These are phyloP conservation scores for Leavenworthia alabamica DNA, from an alignment of 345 rosid genomes.

Conservation along the genomic window DNA sequence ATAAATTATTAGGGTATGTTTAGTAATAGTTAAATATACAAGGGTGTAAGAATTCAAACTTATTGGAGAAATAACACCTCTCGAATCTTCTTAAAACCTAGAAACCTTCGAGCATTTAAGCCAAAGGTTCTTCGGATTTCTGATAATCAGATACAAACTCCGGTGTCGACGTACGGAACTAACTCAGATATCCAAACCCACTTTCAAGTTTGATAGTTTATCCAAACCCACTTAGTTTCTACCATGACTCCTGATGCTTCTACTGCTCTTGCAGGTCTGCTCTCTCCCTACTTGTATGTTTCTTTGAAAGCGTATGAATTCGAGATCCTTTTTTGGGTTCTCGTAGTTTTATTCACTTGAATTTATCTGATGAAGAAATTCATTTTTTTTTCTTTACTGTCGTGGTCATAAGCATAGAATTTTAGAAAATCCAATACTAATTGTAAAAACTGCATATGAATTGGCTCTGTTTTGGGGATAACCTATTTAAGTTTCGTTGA, in stretches of 20 bases:
- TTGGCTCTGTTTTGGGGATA: too few species aligned
- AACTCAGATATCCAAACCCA: background rate
- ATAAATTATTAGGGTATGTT: background rate
- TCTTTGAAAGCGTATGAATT: background rate
- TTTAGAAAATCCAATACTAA: background rate
- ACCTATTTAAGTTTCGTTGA: too few species aligned
- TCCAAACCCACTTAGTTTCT: background rate
- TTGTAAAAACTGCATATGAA: too few species aligned
- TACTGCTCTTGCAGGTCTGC: constrained; percentile 69
- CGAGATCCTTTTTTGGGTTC: background rate
- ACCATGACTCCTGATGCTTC: constrained; percentile 77
- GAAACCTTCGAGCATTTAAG: too few species aligned
- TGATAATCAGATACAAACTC: constrained; percentile 21
- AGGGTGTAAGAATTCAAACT: constrained; percentile 18
- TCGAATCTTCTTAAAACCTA: constrained; percentile 31
- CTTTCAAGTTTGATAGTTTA: background rate
- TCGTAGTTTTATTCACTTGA: background rate
- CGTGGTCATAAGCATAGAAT: background rate
- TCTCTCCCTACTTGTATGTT: constrained; percentile 12
- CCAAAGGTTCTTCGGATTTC: constrained; percentile 3
- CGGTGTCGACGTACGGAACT: background rate
- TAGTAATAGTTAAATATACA: background rate
- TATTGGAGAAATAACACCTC: background rate
- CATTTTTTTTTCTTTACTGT: background rate
- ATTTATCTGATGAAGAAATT: constrained; percentile 1